Percentiles rank a stretch among this genome's conserved stretches.
Evolutionary conservation across 768 basidiomycete genomes (phyloP).

Genomic region (Tylopilus balloui): DNA sequence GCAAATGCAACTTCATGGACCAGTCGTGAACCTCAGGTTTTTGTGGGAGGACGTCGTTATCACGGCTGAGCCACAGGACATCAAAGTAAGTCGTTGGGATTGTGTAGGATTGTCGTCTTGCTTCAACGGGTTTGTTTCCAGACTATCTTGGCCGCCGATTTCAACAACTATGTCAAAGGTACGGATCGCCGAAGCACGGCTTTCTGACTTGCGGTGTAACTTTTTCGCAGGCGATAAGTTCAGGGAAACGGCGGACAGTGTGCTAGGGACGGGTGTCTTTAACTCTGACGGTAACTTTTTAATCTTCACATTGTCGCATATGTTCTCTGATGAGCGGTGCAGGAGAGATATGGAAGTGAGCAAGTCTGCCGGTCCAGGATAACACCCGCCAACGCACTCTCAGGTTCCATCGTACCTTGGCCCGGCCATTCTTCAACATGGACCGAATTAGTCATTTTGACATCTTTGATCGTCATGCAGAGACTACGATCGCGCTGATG

Average conservation of each 20-base stretch:
- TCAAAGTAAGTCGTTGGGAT: slow-evolving; percentile 29
- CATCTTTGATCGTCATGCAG: slow-evolving; percentile 53
- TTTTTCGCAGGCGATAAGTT: slow-evolving; percentile 31
- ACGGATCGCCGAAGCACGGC: neutral
- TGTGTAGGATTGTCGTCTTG: neutral
- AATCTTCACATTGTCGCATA: neutral
- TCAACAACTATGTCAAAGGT: slow-evolving; percentile 44
- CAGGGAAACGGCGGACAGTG: slow-evolving; percentile 24
- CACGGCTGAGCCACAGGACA: slow-evolving; percentile 47
- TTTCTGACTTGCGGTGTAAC: neutral
- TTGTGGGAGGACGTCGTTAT: slow-evolving; percentile 48
- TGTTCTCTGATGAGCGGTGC: slow-evolving; percentile 1
- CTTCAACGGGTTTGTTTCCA: slow-evolving; percentile 13
- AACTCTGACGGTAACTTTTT: slow-evolving; percentile 43
- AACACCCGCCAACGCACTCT: neutral
- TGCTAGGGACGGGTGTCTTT: slow-evolving; percentile 53
- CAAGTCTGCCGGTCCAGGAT: neutral
- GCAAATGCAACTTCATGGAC: slow-evolving; percentile 24
- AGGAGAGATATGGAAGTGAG: slow-evolving; percentile 73
- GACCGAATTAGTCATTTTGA: slow-evolving; percentile 62
- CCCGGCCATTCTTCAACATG: slow-evolving; percentile 64
- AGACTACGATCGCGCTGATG: slow-evolving; percentile 42
- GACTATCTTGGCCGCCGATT: slow-evolving; percentile 41
- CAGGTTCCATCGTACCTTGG: slow-evolving; percentile 63
- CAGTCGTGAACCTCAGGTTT: slow-evolving; percentile 39